A percentile compares a stretch with the other conserved stretches of the same genome.
Evolutionary conservation across 1,284 basidiomycete species (phyloP).

Genomic region (Stereum hirsutum): DNA sequence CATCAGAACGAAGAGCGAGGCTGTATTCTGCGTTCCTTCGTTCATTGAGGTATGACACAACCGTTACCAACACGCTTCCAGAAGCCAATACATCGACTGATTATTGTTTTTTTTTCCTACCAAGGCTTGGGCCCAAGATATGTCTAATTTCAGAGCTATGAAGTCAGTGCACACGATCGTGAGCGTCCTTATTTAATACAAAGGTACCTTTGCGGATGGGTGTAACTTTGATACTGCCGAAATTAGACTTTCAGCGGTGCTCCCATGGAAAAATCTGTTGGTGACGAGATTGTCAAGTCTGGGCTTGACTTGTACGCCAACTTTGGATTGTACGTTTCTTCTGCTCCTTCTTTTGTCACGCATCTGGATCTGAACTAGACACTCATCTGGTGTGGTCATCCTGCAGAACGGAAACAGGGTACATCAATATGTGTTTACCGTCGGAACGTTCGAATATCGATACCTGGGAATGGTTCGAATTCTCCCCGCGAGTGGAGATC

Average conservation of each 20-base stretch:
- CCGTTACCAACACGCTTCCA: no score
- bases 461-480: slow-evolving; percentile 12
- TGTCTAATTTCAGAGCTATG: slow-evolving; percentile 6
- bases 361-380: no score
- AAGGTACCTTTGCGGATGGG: no score
- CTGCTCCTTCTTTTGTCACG: no score
- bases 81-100: no score
- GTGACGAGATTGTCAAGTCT: slow-evolving; percentile 9
- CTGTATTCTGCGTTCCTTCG: slow-evolving; percentile 17
- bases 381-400: not conserved
- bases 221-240: no score
- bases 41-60: slow-evolving; percentile 23
- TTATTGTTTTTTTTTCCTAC: no score
- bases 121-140: slow-evolving; percentile 13
- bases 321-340: slow-evolving; percentile 2
- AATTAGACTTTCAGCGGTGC: slow-evolving; percentile 13
- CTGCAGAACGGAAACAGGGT: slow-evolving; percentile 5
- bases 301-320: slow-evolving; percentile 11
- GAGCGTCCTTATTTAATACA: no score
- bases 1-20: slow-evolving; percentile 11
- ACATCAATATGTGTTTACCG: slow-evolving; percentile 4
- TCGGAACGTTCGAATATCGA: no score
- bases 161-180: slow-evolving; percentile 12
- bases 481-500: slow-evolving; percentile 5
- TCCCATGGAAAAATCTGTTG: slow-evolving; percentile 11